phyloP scores from a whole-genome alignment of 495 filamentous ascomycete genomes.

The Mycothermus thermophilus region DNA sequence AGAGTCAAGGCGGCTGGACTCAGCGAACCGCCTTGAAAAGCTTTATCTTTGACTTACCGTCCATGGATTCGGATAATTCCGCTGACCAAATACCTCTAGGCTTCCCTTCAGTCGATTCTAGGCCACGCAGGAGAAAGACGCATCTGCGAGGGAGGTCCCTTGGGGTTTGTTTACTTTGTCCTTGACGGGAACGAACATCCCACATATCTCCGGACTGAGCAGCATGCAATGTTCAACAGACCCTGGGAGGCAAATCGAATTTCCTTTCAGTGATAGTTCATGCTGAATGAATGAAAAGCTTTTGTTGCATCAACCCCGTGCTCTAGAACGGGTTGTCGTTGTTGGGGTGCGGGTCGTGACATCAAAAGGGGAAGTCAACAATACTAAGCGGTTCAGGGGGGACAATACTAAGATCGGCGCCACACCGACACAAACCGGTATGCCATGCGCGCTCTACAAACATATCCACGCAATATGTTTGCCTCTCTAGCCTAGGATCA shows the following conservation, averaged over 20 bases:
- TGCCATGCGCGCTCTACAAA: too few species aligned
- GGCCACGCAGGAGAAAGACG: too few species aligned
- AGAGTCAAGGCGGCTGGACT: too few species aligned
- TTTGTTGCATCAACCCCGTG: background rate
- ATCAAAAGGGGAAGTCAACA: background rate
- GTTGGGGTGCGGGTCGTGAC: background rate
- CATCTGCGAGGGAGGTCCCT: too few species aligned
- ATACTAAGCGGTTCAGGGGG: conserved; percentile 2
- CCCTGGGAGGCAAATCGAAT: too few species aligned
- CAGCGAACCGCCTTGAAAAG: background rate
- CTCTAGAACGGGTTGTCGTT: background rate
- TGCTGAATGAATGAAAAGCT: background rate
- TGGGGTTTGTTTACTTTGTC: background rate
- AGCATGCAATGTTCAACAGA: background rate
- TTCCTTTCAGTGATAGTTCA: background rate
- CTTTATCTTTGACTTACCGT: background rate
- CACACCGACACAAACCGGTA: too few species aligned
- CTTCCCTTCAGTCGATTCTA: conserved; percentile 52
- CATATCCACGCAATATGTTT: too few species aligned
- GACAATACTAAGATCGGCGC: background rate
- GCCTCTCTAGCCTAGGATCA: too few species aligned
- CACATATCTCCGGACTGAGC: background rate
- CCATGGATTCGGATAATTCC: background rate
- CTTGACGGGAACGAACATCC: background rate
- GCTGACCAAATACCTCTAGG: conserved; percentile 24